Evolutionary conservation across 495 filamentous ascomycete species (phyloP).

Genomic region (Lentithecium fluviatile): DNA sequence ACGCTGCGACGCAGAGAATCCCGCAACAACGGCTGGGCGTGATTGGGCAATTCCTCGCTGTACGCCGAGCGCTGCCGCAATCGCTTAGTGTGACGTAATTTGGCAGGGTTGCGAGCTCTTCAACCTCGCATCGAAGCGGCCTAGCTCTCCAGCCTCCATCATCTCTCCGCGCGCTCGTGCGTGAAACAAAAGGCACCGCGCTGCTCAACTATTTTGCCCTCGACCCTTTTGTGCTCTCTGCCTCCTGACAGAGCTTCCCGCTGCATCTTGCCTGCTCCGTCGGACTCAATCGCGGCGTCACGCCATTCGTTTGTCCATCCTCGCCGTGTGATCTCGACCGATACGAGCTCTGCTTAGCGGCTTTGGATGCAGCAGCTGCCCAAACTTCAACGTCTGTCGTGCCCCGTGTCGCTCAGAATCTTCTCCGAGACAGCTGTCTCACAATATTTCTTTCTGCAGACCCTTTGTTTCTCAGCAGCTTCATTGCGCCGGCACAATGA

Average conservation of each 20-base stretch:
- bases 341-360: too few relatives aligned
- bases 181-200: slow-evolving; percentile 16
- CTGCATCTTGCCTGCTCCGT: background rate
- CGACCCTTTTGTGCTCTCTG: slow-evolving; percentile 6
- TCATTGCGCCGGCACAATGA: slow-evolving; percentile 34
- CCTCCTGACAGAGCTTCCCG: slow-evolving; percentile 1
- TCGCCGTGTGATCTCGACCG: too few relatives aligned
- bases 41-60: background rate
- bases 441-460: background rate
- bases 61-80: background rate
- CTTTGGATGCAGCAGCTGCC: background rate
- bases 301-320: too few relatives aligned
- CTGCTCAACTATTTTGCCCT: slow-evolving; percentile 1
- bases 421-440: background rate
- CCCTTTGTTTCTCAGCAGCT: background rate
- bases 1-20: too few relatives aligned
- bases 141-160: slow-evolving; percentile 24
- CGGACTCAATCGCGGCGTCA: background rate
- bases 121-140: background rate
- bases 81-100: background rate
- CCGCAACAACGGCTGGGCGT: background rate
- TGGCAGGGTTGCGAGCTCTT: slow-evolving; percentile 6
- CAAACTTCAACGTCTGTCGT: slow-evolving; percentile 11
- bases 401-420: slow-evolving; percentile 1
- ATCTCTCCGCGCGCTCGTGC: slow-evolving; percentile 23